Evolutionary conservation across 2,329 filamentous ascomycete genomes (phyloP).

Genomic region (Hirsutella rhossiliensis): DNA sequence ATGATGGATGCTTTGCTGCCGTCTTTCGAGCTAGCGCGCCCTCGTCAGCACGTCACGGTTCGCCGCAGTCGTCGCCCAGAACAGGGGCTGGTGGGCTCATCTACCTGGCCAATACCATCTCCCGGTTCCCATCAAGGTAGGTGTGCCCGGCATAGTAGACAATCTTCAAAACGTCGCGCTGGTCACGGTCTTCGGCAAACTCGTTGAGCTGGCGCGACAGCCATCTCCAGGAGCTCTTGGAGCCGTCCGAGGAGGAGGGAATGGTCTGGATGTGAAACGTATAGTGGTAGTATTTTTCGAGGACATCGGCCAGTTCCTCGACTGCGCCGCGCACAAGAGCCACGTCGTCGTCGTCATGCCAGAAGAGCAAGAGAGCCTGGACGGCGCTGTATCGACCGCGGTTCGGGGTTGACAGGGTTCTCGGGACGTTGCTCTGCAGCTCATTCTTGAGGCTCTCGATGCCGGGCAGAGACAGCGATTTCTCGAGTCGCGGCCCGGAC

Average conservation of each 20-base stretch:
- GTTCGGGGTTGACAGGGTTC: conserved; percentile 35
- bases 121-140: conserved; percentile 40
- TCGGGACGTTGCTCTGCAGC: conserved; percentile 36
- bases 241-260: conserved; percentile 32
- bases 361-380: conserved; percentile 40
- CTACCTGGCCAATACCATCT: conserved; percentile 47
- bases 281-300: conserved; percentile 41
- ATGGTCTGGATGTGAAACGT: conserved; percentile 35
- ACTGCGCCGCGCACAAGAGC: conserved; percentile 26
- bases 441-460: conserved; percentile 39
- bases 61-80: not conserved
- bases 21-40: conserved; percentile 30
- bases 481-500: conserved; percentile 42
- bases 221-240: conserved; percentile 40
- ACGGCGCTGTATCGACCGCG: conserved; percentile 42
- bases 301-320: conserved; percentile 35
- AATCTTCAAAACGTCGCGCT: conserved; percentile 44
- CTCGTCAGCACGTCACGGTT: conserved; percentile 8
- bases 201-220: conserved; percentile 37
- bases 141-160: conserved; percentile 46
- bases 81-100: conserved; percentile 4
- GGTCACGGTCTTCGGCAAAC: conserved; percentile 40
- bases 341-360: conserved; percentile 40
- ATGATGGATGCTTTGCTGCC: conserved; percentile 32
- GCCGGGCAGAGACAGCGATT: conserved; percentile 34